phyloP scores from a whole-genome alignment of 2,329 filamentous ascomycete genomes.

The Trichoderma afroharzianum region DNA sequence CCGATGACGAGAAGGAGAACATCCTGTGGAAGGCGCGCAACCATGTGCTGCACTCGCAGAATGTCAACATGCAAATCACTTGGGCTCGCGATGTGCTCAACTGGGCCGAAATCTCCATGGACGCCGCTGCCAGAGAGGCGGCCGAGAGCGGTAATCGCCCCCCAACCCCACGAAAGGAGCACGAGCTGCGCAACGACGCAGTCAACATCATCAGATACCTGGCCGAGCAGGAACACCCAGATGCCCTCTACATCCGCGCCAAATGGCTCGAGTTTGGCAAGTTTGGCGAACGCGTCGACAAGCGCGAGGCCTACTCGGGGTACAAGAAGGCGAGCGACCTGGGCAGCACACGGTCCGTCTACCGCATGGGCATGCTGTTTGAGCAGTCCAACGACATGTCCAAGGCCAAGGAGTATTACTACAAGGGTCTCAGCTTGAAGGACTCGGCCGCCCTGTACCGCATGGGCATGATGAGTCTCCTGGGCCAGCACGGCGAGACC shows the following conservation, averaged over 20 bases:
- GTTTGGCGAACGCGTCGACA: conserved; percentile 85
- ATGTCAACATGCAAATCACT: conserved; percentile 92
- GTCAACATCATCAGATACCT: conserved; percentile 89
- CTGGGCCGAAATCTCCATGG: conserved; percentile 80
- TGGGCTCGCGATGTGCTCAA: conserved; percentile 92
- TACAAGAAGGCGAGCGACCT: conserved; percentile 84
- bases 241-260: conserved; percentile 87
- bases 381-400: conserved; percentile 90
- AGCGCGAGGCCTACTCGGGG: conserved; percentile 86
- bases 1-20: conserved; percentile 89
- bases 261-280: conserved; percentile 99
- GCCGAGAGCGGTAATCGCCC: conserved; percentile 51
- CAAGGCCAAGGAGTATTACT: conserved; percentile 89
- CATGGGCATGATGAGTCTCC: conserved; percentile 93
- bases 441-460: conserved; percentile 87
- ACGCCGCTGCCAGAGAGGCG: conserved; percentile 67
- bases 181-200: conserved; percentile 82
- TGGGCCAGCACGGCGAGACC: conserved; percentile 86
- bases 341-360: conserved; percentile 85
- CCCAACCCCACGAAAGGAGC: conserved; percentile 80
- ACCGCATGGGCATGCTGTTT: conserved; percentile 97
- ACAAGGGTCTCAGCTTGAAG: conserved; percentile 69
- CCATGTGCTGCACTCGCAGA: conserved; percentile 85
- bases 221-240: conserved; percentile 86
- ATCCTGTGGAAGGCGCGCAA: conserved; percentile 81